A percentile compares a stretch with the other conserved stretches of the same genome.
phyloP scores from a whole-genome alignment of 495 filamentous ascomycete genomes.

The Penicillium canescens region DNA sequence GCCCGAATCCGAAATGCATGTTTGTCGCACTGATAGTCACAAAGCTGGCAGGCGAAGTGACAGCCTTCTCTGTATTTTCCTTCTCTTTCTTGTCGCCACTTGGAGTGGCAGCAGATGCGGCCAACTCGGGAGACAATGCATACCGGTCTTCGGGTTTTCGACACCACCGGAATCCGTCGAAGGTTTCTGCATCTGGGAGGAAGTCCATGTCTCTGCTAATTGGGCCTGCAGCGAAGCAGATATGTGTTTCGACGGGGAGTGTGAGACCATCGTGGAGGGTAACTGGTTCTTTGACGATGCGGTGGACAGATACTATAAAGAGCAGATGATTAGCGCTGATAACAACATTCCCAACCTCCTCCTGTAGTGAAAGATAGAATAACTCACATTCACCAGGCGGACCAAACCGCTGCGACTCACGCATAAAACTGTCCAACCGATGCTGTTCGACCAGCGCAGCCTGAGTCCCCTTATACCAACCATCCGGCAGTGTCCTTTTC shows the following conservation, averaged over 20 bases:
- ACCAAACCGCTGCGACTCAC: constrained; percentile 36
- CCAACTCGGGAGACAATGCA: constrained; percentile 6
- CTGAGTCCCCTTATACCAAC: constrained; percentile 26
- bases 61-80: background rate
- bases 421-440: constrained; percentile 38
- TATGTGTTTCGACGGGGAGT: constrained; percentile 28
- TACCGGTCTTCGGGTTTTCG: constrained; percentile 18
- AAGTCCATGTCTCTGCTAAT: constrained; percentile 30
- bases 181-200: constrained; percentile 20
- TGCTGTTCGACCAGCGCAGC: constrained; percentile 15
- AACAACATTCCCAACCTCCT: background rate
- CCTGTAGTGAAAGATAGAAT: background rate
- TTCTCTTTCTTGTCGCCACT: background rate
- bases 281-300: constrained; percentile 24
- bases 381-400: constrained; percentile 35
- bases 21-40: constrained; percentile 22
- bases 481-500: constrained; percentile 16
- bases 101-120: background rate
- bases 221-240: constrained; percentile 36
- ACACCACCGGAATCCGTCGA: constrained; percentile 42
- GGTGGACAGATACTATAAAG: constrained; percentile 29
- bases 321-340: background rate
- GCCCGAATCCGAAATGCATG: constrained; percentile 37
- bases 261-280: constrained; percentile 30
- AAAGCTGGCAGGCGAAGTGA: constrained; percentile 17